Conservation (phyloP, 371 early-diverging fungal species). For the Capniomyces stellatus region DNA sequence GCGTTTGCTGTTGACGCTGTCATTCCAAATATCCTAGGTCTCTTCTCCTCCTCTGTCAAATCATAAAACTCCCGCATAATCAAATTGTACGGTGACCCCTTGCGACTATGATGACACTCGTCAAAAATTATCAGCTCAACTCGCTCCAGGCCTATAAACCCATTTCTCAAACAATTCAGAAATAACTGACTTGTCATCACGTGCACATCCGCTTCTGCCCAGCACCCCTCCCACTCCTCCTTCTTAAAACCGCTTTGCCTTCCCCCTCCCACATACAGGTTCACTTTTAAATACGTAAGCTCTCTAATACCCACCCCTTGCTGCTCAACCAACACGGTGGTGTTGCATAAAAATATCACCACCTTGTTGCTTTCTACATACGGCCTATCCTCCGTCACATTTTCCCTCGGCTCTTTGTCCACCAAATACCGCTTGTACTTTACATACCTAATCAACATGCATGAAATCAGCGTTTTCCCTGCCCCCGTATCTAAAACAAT, state of each 20-base stretch:
- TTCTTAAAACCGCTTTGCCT: constrained; percentile 39
- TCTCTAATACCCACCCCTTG: constrained; percentile 50
- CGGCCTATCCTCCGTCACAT: neutral
- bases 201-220: constrained; percentile 34
- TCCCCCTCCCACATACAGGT: constrained; percentile 45
- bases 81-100: constrained; percentile 58
- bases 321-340: constrained; percentile 70
- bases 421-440: constrained; percentile 42
- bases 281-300: constrained; percentile 40
- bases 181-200: constrained; percentile 83
- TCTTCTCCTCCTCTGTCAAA: constrained; percentile 20
- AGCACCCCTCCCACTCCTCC: constrained; percentile 23
- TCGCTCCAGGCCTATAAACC: constrained; percentile 37
- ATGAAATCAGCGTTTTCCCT: constrained; percentile 83
- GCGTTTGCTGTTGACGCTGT: constrained; percentile 72
- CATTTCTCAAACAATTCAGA: constrained; percentile 49
- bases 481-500: constrained; percentile 80
- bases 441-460: constrained; percentile 39
- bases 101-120: constrained; percentile 81
- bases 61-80: constrained; percentile 75
- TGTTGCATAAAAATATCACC: constrained; percentile 68
- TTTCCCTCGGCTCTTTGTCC: constrained; percentile 6
- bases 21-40: constrained; percentile 82
- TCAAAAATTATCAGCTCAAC: constrained; percentile 72
- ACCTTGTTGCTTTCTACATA: constrained; percentile 7